Evolutionary conservation across 805 yeast species (phyloP).

Genomic region (Saccharomycopsis fodiens): DNA sequence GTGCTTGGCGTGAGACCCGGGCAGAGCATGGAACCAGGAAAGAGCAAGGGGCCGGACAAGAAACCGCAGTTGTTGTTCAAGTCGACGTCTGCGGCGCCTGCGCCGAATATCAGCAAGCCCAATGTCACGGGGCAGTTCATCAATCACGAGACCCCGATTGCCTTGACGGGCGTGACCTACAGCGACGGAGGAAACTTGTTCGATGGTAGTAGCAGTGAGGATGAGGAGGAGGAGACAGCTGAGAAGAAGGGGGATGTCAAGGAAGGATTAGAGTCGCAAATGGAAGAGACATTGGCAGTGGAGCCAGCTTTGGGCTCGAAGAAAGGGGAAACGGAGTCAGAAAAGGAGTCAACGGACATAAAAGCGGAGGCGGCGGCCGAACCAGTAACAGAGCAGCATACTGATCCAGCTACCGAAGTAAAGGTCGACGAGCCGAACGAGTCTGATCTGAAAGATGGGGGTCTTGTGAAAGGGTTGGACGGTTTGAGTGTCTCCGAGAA

Average conservation of each 20-base stretch:
- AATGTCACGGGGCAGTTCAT: slow-evolving; percentile 4
- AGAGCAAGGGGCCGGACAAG: no score
- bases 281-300: neutral
- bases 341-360: neutral
- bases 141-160: neutral
- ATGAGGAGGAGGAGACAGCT: neutral
- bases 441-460: no score
- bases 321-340: neutral
- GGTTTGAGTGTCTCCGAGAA: neutral
- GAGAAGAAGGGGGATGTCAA: neutral
- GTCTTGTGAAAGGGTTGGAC: no score
- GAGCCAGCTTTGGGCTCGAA: neutral
- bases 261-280: neutral
- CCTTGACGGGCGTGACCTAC: neutral
- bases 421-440: neutral
- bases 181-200: neutral
- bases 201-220: slow-evolving; percentile 1
- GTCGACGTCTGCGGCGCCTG: neutral
- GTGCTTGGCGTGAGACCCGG: no score
- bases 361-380: neutral
- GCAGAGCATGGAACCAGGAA: no score
- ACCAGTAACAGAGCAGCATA: neutral
- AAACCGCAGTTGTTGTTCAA: neutral
- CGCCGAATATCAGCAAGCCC: slow-evolving; percentile 1
- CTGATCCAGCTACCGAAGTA: neutral